Base-by-base conservation (phyloP, 768 basidiomycete species). In the Clavulina sp. region DNA sequence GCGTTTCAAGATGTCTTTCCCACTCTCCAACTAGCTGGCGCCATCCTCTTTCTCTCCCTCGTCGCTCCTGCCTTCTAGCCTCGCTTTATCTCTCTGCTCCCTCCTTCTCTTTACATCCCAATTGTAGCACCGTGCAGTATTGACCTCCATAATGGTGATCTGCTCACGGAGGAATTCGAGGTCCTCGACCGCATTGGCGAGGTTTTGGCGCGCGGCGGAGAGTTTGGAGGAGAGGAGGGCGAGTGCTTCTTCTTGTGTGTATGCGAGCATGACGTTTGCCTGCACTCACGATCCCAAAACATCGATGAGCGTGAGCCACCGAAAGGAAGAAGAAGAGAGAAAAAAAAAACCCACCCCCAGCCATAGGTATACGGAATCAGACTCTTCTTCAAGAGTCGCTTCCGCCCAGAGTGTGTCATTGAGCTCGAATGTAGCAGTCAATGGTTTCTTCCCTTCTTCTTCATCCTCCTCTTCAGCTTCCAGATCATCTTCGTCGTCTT, bases 231-330 rank as follows among this genome's bases (percentile, higher is more conserved):
- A 65, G 0, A 99, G 69, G 5, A 97, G 73, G 1, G 72, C 63
- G 52, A 82, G 74, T 1, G 95, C 95, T 16, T 76, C 77, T 1
- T 77, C 73, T 24, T 93, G 67, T 55, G 82, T 83, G 69, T 99
- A 99, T 0, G 89, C 85, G 1, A 99, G 71, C 93, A 97, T 96
- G 2, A 92, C 88, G 57, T 96, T 96, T 4, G 95, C 95, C 93
- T 97, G 57, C 6, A 24, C 36, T 13, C 26, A 32, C 13, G 3
- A 18, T 18, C 19, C 24, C 46, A 34, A 33, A 23, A 40, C 26
- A 13, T 50, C 2, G 24, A n/a, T n/a, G n/a, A n/a, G n/a, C n/a
- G n/a, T n/a, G n/a, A n/a, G n/a, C n/a, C n/a, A n/a, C n/a, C n/a
- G n/a, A n/a, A n/a, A 16, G 9, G 24, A 3, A 1, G 30, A 19